Base-by-base conservation (phyloP, 306 rosid genomes). In the Amphicarpaea edgeworthii region DNA sequence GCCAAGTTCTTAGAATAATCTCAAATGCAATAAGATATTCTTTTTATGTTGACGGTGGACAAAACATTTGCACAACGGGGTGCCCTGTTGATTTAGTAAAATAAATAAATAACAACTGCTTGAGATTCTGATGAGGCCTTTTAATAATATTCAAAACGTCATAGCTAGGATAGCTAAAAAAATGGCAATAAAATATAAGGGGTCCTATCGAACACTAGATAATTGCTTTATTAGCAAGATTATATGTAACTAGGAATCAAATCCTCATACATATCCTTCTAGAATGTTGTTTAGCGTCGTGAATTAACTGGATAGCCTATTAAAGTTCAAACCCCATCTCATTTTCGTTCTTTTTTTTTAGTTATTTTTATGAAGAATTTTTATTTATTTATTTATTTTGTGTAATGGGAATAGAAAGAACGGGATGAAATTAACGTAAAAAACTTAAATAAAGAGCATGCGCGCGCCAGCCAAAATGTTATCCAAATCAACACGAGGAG, bases 1-100 rank as follows among this genome's bases (percentile, higher is more conserved):
- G 76, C 69, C 77, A 81, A 81, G 51, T 55, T 62, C 71, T 65
- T 58, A 8, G 42, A 50, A 46, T 32, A 32, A 45, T 79, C 28
- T 38, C 45, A 14, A 64, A 54, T 64, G 37, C 23, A 30, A 23
- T 38, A 19, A 15, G n/a, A 68, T 73, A 77, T 82, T 7, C 23
- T 19, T 66, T 66, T 65, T 72, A 66, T 47, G 70, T 49, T 65
- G 85, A 82, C 72, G 79, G 79, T 65, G 85, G 79, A 82, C 61
- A 82, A 77, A 64, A 63, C 32, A 7, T 46, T 20, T 57, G 23
- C 68, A 53, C 43, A 53, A 62, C 62, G 54, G 32, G 65, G 53
- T 32, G 46, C 40, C 24, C 3, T 41, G 7, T 41, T 76, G 19
- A 49, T 63, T 63, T 62, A 12, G 30, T 67, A 57, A 21, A 62